Conservation (phyloP, 129 eudicot species). For the Tanacetum coccineum region DNA sequence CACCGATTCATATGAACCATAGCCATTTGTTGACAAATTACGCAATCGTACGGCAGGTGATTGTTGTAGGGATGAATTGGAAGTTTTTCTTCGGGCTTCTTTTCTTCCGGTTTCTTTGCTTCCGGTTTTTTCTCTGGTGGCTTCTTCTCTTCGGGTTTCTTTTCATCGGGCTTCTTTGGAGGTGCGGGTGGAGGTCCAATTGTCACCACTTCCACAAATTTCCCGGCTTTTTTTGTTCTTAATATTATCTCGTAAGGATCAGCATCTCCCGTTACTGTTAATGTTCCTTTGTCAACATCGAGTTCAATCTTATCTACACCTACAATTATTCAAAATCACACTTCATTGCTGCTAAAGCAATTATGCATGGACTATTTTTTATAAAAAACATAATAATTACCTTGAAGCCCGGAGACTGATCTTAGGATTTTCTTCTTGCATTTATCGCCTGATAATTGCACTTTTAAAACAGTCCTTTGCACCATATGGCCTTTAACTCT, state of each 20-base stretch:
- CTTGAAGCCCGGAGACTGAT: slow-evolving; percentile 60
- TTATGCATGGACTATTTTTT: background rate
- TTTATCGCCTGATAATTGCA: slow-evolving; percentile 56
- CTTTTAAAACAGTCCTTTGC: slow-evolving; percentile 67
- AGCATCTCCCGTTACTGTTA: slow-evolving; percentile 61
- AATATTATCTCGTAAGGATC: slow-evolving; percentile 62
- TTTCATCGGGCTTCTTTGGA: slow-evolving; percentile 50
- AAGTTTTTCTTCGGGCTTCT: slow-evolving; percentile 25
- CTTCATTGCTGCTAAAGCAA: no score
- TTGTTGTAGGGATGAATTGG: slow-evolving; percentile 22
- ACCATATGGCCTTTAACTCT: slow-evolving; percentile 36
- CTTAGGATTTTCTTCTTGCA: slow-evolving; percentile 65
- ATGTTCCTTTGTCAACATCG: slow-evolving; percentile 55
- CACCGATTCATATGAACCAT: slow-evolving; percentile 25
- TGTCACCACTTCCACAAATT: slow-evolving; percentile 46
- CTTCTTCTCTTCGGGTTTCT: slow-evolving; percentile 38
- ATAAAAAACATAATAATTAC: no score
- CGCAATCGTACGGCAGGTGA: slow-evolving; percentile 33
- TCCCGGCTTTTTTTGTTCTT: slow-evolving; percentile 50
- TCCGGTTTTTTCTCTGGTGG: slow-evolving; percentile 35
- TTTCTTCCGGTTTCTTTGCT: slow-evolving; percentile 26
- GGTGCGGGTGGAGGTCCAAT: slow-evolving; percentile 75
- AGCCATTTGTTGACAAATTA: slow-evolving; percentile 38
- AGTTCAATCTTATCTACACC: slow-evolving; percentile 69
- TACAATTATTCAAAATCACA: slow-evolving; percentile 13